phyloP scores from a whole-genome alignment of 768 basidiomycete genomes.

The Gyrodon lividus region DNA sequence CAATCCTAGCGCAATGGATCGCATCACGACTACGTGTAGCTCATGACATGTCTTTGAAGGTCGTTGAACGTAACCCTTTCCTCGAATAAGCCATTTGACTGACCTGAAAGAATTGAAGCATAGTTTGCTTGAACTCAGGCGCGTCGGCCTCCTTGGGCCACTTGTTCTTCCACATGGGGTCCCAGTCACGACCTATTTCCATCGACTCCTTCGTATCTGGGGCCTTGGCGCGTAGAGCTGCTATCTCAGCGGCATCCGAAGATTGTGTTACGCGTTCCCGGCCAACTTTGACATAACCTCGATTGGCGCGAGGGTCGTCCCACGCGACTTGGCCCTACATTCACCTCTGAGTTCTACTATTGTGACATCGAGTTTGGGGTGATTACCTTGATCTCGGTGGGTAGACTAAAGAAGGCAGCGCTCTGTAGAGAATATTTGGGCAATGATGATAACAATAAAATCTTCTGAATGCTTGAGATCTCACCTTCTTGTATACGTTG shows the following conservation, averaged over 20 bases:
- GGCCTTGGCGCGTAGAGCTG: conserved; percentile 64
- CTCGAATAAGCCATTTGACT: conserved; percentile 10
- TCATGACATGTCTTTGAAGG: conserved; percentile 63
- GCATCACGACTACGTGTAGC: conserved; percentile 75
- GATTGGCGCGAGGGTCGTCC: conserved; percentile 83
- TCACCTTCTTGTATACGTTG: conserved; percentile 64
- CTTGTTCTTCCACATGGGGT: conserved; percentile 70
- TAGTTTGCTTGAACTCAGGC: conserved; percentile 68
- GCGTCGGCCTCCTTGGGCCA: conserved; percentile 70
- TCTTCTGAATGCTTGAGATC: conserved; percentile 8
- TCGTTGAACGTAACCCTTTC: conserved; percentile 2
- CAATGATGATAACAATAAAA: background rate
- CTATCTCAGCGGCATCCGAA: conserved; percentile 69
- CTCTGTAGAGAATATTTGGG: conserved; percentile 48
- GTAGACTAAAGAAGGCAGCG: conserved; percentile 69
- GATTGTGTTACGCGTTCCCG: conserved; percentile 82
- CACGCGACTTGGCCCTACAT: conserved; percentile 62
- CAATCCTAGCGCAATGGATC: conserved; percentile 81
- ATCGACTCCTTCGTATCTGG: conserved; percentile 85
- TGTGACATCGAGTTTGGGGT: background rate
- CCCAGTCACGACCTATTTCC: conserved; percentile 89
- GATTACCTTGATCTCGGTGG: conserved; percentile 57
- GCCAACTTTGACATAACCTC: conserved; percentile 80
- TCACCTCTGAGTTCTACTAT: background rate
- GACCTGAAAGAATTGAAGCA: conserved; percentile 75